phyloP scores from a whole-genome alignment of 208 protist species.

The Phytomonas sp. region DNA sequence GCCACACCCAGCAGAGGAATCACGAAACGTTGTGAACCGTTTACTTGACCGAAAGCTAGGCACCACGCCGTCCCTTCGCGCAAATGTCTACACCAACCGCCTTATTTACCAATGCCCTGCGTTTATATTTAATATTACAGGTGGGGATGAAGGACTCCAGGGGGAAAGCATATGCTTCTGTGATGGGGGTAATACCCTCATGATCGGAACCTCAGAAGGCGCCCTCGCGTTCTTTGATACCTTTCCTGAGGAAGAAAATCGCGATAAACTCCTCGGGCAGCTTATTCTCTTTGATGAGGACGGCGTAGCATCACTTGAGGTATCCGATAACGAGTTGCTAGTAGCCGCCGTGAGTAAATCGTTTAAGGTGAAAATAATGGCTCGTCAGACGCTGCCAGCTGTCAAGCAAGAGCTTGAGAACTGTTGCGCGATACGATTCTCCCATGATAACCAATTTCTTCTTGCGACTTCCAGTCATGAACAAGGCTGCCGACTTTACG shows the following conservation, averaged over 20 bases:
- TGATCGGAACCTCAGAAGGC: conserved; percentile 79
- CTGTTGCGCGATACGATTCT: conserved; percentile 57
- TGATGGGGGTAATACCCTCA: conserved; percentile 62
- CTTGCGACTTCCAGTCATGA: conserved; percentile 58
- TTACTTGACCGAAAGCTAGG: conserved; percentile 41
- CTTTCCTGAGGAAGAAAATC: conserved; percentile 55
- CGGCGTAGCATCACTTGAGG: conserved; percentile 38
- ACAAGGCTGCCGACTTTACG: conserved; percentile 55
- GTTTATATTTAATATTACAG: conserved; percentile 77
- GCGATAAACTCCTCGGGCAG: conserved; percentile 73
- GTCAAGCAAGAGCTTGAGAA: conserved; percentile 35
- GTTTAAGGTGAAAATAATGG: conserved; percentile 45
- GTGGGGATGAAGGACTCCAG: conserved; percentile 49
- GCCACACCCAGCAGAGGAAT: conserved; percentile 47
- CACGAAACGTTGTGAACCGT: conserved; percentile 61
- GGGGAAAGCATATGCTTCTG: conserved; percentile 75
- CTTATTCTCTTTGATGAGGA: conserved; percentile 81
- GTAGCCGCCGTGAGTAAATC: conserved; percentile 43
- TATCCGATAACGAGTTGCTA: conserved; percentile 44
- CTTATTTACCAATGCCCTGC: conserved; percentile 64
- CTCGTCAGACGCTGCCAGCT: conserved; percentile 46
- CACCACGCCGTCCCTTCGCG: conserved; percentile 37
- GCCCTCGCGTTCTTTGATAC: conserved; percentile 73
- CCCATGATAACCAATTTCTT: conserved; percentile 43
- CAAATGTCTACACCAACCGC: conserved; percentile 48